These are phyloP conservation scores for Fusarium austroafricanum DNA, from an alignment of 2,329 filamentous ascomycete species.

Conservation along the genomic window DNA sequence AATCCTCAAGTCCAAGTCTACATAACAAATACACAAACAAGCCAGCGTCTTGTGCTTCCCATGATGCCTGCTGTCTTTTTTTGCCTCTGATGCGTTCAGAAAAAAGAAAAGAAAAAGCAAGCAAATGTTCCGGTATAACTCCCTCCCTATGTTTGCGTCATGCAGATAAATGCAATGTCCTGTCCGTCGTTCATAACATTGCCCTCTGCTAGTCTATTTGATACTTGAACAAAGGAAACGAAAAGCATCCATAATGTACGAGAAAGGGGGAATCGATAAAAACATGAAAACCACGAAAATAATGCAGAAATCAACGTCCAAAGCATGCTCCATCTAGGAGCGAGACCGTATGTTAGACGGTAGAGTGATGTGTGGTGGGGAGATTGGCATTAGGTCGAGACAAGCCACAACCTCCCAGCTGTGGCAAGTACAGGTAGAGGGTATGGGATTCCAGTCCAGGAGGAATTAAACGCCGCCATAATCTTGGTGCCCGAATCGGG, in stretches of 20 bases:
- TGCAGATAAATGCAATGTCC: slow-evolving; percentile 40
- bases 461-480: slow-evolving; percentile 34
- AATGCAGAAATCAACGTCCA: slow-evolving; percentile 33
- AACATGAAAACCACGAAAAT: slow-evolving; percentile 26
- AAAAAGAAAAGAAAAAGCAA: slow-evolving; percentile 29
- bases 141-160: slow-evolving; percentile 42
- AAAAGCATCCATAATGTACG: slow-evolving; percentile 36
- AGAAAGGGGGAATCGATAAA: slow-evolving; percentile 41
- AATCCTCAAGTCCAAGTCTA: slow-evolving; percentile 41
- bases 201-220: slow-evolving; percentile 47
- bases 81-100: slow-evolving; percentile 30
- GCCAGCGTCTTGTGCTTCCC: slow-evolving; percentile 45
- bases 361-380: slow-evolving; percentile 3
- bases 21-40: slow-evolving; percentile 47
- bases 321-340: slow-evolving; percentile 46
- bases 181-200: slow-evolving; percentile 46
- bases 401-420: slow-evolving; percentile 37
- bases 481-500: slow-evolving; percentile 22
- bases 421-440: slow-evolving; percentile 26
- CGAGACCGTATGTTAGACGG: slow-evolving; percentile 26
- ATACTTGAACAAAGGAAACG: slow-evolving; percentile 43
- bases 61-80: slow-evolving; percentile 38
- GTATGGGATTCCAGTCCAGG: slow-evolving; percentile 36
- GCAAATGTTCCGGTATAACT: slow-evolving; percentile 44
- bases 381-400: slow-evolving; percentile 38